phyloP scores from a whole-genome alignment of 1,284 basidiomycete species.

The Ustilago tritici region DNA sequence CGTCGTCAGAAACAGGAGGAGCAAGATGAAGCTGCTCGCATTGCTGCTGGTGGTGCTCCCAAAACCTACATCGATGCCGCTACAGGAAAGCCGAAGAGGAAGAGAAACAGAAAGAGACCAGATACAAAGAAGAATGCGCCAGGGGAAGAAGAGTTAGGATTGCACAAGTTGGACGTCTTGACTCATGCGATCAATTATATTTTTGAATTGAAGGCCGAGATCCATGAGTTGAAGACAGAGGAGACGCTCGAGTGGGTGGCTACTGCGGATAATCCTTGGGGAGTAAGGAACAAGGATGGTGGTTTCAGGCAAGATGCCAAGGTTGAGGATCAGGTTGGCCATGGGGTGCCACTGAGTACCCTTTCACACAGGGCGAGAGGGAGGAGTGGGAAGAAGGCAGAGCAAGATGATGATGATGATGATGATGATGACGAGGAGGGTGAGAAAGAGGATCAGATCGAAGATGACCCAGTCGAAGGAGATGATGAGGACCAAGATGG shows the following conservation, averaged over 20 bases:
- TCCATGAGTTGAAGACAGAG: constrained; percentile 56
- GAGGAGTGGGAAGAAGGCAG: background rate
- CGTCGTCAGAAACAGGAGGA: constrained; percentile 52
- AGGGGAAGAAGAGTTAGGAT: constrained; percentile 57
- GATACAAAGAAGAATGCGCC: constrained; percentile 30
- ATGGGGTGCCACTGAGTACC: constrained; percentile 6
- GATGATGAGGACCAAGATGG: constrained; percentile 31
- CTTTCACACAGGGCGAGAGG: constrained; percentile 1
- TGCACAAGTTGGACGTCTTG: constrained; percentile 64
- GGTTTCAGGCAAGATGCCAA: constrained; percentile 39
- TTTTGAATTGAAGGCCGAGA: constrained; percentile 59
- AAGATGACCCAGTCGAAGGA: constrained; percentile 25
- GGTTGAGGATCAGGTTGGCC: constrained; percentile 38
- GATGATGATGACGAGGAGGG: constrained; percentile 25
- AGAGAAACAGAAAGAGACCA: constrained; percentile 54
- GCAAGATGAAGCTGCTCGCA: constrained; percentile 51
- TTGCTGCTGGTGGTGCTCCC: constrained; percentile 46
- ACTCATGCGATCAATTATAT: constrained; percentile 66
- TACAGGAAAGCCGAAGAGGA: constrained; percentile 59
- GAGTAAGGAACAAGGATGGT: constrained; percentile 29
- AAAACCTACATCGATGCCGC: constrained; percentile 51
- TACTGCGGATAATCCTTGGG: constrained; percentile 50
- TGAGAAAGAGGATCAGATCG: constrained; percentile 37
- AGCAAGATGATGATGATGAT: constrained; percentile 9
- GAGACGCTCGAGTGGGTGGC: constrained; percentile 26